Evolutionary conservation across 371 early-diverging fungal genomes (phyloP).

Genomic region (Mortierella sp.): DNA sequence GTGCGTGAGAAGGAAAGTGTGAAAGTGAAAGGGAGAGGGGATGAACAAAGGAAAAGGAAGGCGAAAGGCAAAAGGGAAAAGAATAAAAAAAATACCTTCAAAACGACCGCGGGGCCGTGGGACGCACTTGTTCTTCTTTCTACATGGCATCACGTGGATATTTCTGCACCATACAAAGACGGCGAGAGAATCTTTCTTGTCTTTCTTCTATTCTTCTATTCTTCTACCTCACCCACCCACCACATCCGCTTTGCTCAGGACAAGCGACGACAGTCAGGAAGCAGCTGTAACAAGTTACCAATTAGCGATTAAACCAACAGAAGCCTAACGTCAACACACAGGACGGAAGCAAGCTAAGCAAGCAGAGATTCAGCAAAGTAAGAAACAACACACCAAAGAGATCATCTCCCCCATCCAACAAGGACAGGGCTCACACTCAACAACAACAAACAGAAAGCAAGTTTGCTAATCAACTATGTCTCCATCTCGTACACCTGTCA

Average conservation of each 20-base stretch:
- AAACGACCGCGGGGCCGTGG: too few species aligned
- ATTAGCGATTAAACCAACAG: neutral
- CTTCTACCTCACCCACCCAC: neutral
- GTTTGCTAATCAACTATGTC: neutral
- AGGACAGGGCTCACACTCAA: neutral
- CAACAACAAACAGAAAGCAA: neutral
- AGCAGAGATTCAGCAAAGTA: neutral
- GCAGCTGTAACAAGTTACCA: neutral
- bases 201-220: neutral
- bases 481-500: slow-evolving; percentile 3
- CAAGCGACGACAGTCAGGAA: neutral
- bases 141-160: neutral
- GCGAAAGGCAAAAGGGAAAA: neutral
- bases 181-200: neutral
- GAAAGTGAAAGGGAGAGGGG: neutral
- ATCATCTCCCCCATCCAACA: neutral
- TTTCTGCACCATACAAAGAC: neutral
- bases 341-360: too few species aligned
- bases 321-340: neutral
- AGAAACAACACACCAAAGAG: neutral
- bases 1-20: neutral
- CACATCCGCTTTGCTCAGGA: neutral
- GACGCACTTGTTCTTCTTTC: too few species aligned
- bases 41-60: neutral
- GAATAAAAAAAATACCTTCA: neutral